A percentile compares a stretch with the other conserved stretches of the same genome.
phyloP scores from a whole-genome alignment of 192 early-diverging fungal genomes.

The Coemansia erecta region DNA sequence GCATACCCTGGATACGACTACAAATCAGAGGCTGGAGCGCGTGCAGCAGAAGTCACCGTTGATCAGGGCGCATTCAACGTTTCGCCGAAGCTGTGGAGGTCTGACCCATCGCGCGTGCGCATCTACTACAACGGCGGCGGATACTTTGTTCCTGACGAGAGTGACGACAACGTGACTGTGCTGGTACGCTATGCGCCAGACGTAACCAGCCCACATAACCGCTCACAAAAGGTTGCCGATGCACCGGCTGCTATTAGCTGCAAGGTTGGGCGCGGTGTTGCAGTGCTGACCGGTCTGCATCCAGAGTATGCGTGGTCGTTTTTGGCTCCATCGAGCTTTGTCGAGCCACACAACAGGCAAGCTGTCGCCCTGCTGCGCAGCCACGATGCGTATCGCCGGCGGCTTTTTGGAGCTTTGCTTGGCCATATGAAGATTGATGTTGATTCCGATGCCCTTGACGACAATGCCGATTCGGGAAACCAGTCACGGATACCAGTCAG shows the following conservation, averaged over 20 bases:
- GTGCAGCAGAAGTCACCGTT: constrained; percentile 56
- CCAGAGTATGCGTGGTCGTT: constrained; percentile 72
- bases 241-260: constrained; percentile 67
- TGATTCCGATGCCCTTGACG: constrained; percentile 44
- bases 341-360: constrained; percentile 43
- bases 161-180: constrained; percentile 15
- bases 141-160: constrained; percentile 57
- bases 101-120: constrained; percentile 34
- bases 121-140: constrained; percentile 76
- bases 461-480: constrained; percentile 13
- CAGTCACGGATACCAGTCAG: constrained; percentile 17
- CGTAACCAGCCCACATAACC: constrained; percentile 39
- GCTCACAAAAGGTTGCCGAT: constrained; percentile 17
- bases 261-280: constrained; percentile 62
- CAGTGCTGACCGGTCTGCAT: constrained; percentile 78
- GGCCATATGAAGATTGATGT: constrained; percentile 62
- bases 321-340: constrained; percentile 57
- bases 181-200: constrained; percentile 47
- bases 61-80: constrained; percentile 34
- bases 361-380: constrained; percentile 52
- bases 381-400: constrained; percentile 53
- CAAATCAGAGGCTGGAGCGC: constrained; percentile 72
- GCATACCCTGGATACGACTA: constrained; percentile 84
- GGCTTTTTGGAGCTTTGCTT: constrained; percentile 61
- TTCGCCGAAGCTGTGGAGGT: constrained; percentile 34